phyloP scores from a whole-genome alignment of 805 yeast species.

The Kazachstania bromeliacearum region DNA sequence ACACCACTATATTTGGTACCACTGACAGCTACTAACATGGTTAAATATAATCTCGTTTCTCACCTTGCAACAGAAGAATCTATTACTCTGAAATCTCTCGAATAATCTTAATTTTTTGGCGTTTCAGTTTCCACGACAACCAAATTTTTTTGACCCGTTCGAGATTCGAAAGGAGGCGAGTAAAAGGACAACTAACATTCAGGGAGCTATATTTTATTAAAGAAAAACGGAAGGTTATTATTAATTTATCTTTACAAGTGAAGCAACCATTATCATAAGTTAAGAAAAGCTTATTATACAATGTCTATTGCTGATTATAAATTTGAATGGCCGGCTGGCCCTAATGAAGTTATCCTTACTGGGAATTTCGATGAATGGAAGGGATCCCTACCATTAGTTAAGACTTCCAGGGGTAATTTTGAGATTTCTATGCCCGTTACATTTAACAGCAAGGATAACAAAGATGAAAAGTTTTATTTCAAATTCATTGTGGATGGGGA shows the following conservation, averaged over 20 bases:
- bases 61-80: background rate
- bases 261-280: too few species aligned
- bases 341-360: conserved; percentile 50
- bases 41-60: background rate
- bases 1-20: conserved; percentile 23
- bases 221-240: too few species aligned
- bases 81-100: background rate
- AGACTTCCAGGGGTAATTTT: conserved; percentile 42
- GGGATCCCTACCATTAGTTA: conserved; percentile 49
- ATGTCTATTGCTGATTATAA: too few species aligned
- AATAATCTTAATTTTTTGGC: background rate
- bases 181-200: too few species aligned
- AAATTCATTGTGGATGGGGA: conserved; percentile 63
- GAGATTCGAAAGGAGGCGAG: too few species aligned
- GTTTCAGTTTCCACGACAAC: background rate
- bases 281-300: too few species aligned
- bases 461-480: conserved; percentile 33
- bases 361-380: conserved; percentile 67
- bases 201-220: too few species aligned
- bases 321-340: conserved; percentile 41
- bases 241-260: too few species aligned
- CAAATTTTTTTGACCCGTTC: too few species aligned
- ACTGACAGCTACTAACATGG: conserved; percentile 23
- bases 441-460: conserved; percentile 18
- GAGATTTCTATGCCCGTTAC: conserved; percentile 49